Evolutionary conservation across 352 stramenopile species (phyloP).

Genomic region (Globisporangium cederbergense): DNA sequence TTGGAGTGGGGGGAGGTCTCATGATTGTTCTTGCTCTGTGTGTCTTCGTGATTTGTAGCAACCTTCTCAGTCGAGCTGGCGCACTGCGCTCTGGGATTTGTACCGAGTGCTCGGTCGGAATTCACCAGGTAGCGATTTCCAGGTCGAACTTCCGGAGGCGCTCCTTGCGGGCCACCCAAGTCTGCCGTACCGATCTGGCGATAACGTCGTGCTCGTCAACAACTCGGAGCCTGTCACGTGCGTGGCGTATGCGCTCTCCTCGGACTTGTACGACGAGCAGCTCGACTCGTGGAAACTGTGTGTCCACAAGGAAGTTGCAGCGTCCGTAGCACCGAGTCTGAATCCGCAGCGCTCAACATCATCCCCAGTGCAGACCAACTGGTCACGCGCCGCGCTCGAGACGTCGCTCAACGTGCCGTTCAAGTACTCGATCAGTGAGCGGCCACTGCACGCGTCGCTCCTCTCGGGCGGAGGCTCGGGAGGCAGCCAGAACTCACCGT

Average conservation of each 20-base stretch:
- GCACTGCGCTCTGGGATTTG: slow-evolving; percentile 63
- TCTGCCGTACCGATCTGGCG: slow-evolving; percentile 86
- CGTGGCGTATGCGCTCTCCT: slow-evolving; percentile 94
- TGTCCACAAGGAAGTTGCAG: slow-evolving; percentile 43
- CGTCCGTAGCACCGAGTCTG: slow-evolving; percentile 17
- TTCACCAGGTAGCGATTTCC: slow-evolving; percentile 66
- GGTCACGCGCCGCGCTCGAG: slow-evolving; percentile 57
- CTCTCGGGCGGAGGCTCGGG: slow-evolving; percentile 37
- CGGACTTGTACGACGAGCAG: slow-evolving; percentile 83
- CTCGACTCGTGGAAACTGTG: slow-evolving; percentile 58
- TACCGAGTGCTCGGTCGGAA: slow-evolving; percentile 61
- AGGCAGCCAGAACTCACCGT: slow-evolving; percentile 34
- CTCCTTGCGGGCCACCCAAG: slow-evolving; percentile 83
- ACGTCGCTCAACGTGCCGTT: slow-evolving; percentile 54
- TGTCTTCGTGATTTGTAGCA: slow-evolving; percentile 3
- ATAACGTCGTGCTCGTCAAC: slow-evolving; percentile 90
- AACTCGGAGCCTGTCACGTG: slow-evolving; percentile 92
- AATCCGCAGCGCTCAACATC: slow-evolving; percentile 13
- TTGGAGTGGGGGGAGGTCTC: not conserved
- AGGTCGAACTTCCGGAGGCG: slow-evolving; percentile 56
- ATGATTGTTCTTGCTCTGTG: not conserved
- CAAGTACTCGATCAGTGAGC: slow-evolving; percentile 55
- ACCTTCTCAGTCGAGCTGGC: slow-evolving; percentile 41
- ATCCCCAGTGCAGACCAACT: slow-evolving; percentile 50
- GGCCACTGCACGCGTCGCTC: slow-evolving; percentile 59